Percentiles rank a stretch among this genome's conserved stretches.
Evolutionary conservation across 2,329 filamentous ascomycete species (phyloP).

Genomic region (Elsinoe perseae): DNA sequence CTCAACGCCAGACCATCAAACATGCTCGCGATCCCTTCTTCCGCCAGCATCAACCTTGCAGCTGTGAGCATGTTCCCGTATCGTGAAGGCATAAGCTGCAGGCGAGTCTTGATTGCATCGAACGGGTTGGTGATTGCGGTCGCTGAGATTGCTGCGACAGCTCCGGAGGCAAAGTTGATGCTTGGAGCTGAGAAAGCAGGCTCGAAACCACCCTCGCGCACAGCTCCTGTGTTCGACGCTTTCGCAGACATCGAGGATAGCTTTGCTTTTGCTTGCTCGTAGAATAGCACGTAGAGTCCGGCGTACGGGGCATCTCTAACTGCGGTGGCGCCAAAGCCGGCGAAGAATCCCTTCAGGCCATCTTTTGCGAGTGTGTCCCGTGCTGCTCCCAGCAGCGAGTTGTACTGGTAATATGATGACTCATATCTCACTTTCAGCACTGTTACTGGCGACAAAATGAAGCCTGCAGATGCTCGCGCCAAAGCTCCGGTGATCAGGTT

Average conservation of each 20-base stretch:
- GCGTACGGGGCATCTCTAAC: conserved; percentile 94
- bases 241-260: conserved; percentile 37
- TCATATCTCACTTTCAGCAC: conserved; percentile 97
- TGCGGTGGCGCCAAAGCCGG: conserved; percentile 88
- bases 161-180: conserved; percentile 80
- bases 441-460: conserved; percentile 90
- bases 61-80: conserved; percentile 81
- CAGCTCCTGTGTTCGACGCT: conserved; percentile 13
- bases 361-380: conserved; percentile 65
- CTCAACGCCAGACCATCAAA: conserved; percentile 80
- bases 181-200: conserved; percentile 44
- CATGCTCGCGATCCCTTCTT: conserved; percentile 72
- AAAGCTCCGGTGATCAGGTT: conserved; percentile 80
- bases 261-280: conserved; percentile 70
- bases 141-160: conserved; percentile 70
- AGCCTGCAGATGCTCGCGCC: conserved; percentile 77
- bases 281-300: conserved; percentile 87
- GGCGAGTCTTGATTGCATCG: conserved; percentile 88
- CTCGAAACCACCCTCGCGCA: conserved; percentile 3
- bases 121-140: conserved; percentile 93
- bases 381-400: conserved; percentile 63
- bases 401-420: conserved; percentile 76
- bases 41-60: conserved; percentile 64
- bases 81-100: conserved; percentile 76
- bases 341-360: conserved; percentile 78